These are phyloP conservation scores for Clarireedia monteithiana DNA, from an alignment of 2,329 filamentous ascomycete species.

Conservation along the genomic window DNA sequence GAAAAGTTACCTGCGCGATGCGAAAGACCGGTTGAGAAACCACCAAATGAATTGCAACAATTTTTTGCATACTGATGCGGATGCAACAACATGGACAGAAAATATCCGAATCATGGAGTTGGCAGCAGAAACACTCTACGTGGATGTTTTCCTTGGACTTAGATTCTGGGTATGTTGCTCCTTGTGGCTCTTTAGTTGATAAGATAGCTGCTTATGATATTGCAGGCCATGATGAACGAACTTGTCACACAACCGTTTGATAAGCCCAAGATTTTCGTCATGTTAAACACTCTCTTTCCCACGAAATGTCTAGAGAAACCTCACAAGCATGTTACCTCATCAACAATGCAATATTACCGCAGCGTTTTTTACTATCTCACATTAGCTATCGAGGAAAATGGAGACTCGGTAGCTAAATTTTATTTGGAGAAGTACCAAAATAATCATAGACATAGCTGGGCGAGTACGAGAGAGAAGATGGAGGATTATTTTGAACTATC, in stretches of 20 bases:
- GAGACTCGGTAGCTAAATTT: not conserved
- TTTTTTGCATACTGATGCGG: constrained; percentile 14
- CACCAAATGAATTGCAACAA: constrained; percentile 19
- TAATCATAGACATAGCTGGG: too few species aligned
- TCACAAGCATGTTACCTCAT: constrained; percentile 15
- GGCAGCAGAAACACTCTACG: constrained; percentile 17
- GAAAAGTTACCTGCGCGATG: constrained; percentile 14
- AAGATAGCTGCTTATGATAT: constrained; percentile 2
- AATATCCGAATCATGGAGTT: constrained; percentile 17
- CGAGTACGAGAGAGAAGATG: rapidly evolving
- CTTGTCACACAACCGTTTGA: constrained; percentile 16
- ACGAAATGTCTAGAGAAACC: constrained; percentile 20
- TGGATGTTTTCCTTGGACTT: constrained; percentile 19
- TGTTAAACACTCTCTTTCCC: constrained; percentile 28
- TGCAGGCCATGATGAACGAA: constrained; percentile 23
- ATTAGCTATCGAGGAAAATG: constrained; percentile 13
- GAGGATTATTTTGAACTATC: too few species aligned
- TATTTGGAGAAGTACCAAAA: too few species aligned
- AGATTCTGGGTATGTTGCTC: constrained; percentile 23
- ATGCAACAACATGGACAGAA: constrained; percentile 20
- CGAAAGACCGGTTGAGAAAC: constrained; percentile 18
- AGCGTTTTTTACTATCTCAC: constrained; percentile 20
- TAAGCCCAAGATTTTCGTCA: constrained; percentile 21
- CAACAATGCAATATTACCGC: constrained; percentile 17
- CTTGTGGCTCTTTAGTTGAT: not conserved